These are phyloP conservation scores for Fragaria vesca DNA, from an alignment of 306 rosid genomes.

Conservation along the genomic window DNA sequence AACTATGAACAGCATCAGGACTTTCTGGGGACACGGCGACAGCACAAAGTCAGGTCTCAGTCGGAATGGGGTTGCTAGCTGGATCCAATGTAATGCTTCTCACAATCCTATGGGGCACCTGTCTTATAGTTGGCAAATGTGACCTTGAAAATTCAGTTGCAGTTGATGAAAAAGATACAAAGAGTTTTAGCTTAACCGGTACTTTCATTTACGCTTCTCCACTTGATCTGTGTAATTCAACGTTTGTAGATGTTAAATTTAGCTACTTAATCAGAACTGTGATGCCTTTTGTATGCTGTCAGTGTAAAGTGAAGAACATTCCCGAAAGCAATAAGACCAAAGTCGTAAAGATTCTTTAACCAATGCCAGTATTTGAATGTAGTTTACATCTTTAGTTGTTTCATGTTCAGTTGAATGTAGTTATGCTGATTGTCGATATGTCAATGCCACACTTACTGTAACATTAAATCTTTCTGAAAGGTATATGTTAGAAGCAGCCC, in stretches of 20 bases:
- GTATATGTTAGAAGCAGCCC: not conserved
- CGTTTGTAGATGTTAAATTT: not conserved
- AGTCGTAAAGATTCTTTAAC: not conserved
- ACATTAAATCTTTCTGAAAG: not conserved
- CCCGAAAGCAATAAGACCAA: not conserved
- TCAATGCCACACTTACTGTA: not conserved
- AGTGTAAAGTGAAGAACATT: not conserved
- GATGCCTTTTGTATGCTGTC: not conserved
- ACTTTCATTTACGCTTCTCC: not conserved
- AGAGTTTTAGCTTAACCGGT: constrained; percentile 52
- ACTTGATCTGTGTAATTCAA: not conserved
- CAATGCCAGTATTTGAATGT: not conserved
- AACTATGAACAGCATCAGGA: constrained; percentile 49
- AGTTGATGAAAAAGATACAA: constrained; percentile 51
- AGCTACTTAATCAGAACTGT: not conserved
- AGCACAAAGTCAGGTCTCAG: constrained; percentile 70
- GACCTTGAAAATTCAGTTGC: constrained; percentile 58
- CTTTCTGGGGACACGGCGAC: constrained; percentile 59
- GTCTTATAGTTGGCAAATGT: constrained; percentile 70
- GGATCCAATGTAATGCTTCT: constrained; percentile 74
- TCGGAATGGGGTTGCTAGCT: constrained; percentile 79
- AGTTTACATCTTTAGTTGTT: not conserved
- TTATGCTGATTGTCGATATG: not conserved
- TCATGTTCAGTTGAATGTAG: not conserved
- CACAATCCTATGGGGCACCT: constrained; percentile 68